Conservation (phyloP, 495 filamentous ascomycete species). For the Talaromyces ruber region DNA sequence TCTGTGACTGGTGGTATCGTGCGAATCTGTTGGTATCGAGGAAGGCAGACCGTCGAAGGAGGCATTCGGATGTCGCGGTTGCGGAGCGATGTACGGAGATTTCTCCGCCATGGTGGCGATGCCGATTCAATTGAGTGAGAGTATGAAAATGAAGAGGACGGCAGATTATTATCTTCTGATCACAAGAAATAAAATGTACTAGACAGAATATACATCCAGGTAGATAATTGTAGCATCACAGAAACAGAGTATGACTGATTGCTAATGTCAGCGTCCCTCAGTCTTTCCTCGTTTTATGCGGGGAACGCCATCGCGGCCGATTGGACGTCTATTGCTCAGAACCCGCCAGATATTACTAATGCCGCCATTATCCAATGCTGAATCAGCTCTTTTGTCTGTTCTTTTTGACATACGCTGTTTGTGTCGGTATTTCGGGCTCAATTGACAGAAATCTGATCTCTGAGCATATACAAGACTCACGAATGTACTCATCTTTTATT, state of each 20-base stretch:
- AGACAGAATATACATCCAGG: not conserved
- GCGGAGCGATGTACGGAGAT: slow-evolving; percentile 7
- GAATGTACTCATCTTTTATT: not conserved
- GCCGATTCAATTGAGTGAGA: not conserved
- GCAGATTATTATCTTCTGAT: not conserved
- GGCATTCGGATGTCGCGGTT: slow-evolving; percentile 3
- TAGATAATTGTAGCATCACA: not conserved
- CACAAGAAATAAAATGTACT: not conserved
- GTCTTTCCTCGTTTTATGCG: not conserved
- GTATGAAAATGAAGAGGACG: not conserved
- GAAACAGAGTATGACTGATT: not conserved
- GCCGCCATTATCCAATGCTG: not conserved
- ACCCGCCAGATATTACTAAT: not conserved
- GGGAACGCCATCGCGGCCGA: slow-evolving; percentile 2
- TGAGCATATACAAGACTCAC: not conserved
- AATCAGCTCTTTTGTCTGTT: not conserved
- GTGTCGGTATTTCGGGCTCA: not conserved
- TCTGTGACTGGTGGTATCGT: not conserved
- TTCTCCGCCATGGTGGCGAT: slow-evolving; percentile 6
- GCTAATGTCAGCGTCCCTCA: not conserved
- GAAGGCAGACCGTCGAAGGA: not conserved
- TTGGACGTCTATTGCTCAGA: not conserved
- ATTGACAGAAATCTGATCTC: not conserved
- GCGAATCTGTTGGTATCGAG: not conserved
- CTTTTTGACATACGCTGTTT: not conserved